Evolutionary conservation across 371 early-diverging fungal species (phyloP), one percentile per base, ranked within the genome.

Genomic region (Mortierella sp.): DNA sequence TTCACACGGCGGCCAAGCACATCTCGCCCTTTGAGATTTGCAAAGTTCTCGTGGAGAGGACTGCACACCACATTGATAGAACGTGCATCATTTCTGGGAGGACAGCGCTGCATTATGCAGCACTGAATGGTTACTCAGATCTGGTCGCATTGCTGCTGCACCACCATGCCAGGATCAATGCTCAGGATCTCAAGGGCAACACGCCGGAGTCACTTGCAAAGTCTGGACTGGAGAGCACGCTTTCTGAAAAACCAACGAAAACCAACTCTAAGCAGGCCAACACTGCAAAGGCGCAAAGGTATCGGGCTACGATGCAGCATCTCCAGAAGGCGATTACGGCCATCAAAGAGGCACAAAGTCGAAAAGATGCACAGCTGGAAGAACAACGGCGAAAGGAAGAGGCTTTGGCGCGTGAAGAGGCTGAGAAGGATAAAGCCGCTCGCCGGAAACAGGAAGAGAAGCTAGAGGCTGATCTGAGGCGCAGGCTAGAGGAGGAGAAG

Each of bases 391-490:
- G 72, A 34, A 70, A 62, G 43, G 72, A 79, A 0, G 79, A 79
- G 41, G 69, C 64, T 9, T 44, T 72, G 26, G 79, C 79, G 24
- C 72, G 69, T 7, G 79, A 64, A 23, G 79, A 79, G 42, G 79
- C 72, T 0, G 72, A 72, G 39, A 79, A 79, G 48, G 79, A 79
- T 26, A 61, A 68, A 8, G 79, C 72, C 2, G 72, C 72, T 6
- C 64, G 69, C 9, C 64, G 64, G 41, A 79, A 79, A 48, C 79
- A 72, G 19, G 79, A 79, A 51, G 79, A 79, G 58, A 79, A 72
- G 19, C 60, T 79, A 21, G 79, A 72, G 32, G 79, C 79, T 2
- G 79, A 79, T 44, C 46, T 67, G 4, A 59, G 72, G 52, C 44
- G 79, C 41, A 63, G 72, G 24, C 23, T 66, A 21, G 79, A 72